phyloP scores from a whole-genome alignment of 1,284 basidiomycete species.

The Anthracocystis panici-leucophaei region DNA sequence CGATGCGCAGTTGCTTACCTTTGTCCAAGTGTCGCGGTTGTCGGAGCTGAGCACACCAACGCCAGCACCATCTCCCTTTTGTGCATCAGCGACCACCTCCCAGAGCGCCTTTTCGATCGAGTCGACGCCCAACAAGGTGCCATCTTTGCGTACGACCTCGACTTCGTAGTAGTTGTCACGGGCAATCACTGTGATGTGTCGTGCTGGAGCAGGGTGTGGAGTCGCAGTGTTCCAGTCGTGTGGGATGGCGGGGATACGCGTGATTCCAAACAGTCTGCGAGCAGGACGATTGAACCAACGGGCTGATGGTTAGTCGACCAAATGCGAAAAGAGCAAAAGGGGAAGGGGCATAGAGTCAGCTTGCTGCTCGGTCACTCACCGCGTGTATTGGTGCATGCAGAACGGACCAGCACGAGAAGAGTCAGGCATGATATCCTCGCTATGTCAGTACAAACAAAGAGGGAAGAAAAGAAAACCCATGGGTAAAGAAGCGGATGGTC shows the following conservation, averaged over 20 bases:
- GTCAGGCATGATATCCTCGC: constrained; percentile 74
- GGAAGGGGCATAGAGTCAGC: constrained; percentile 26
- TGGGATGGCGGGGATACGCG: constrained; percentile 70
- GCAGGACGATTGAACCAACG: constrained; percentile 74
- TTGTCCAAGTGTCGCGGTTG: constrained; percentile 84
- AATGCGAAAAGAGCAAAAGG: constrained; percentile 26
- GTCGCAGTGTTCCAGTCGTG: constrained; percentile 71
- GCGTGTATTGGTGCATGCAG: constrained; percentile 75
- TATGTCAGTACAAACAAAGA: constrained; percentile 40
- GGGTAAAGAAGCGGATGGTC: constrained; percentile 3
- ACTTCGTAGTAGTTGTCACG: constrained; percentile 87
- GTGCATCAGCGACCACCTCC: constrained; percentile 79
- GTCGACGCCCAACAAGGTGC: constrained; percentile 71
- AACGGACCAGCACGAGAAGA: constrained; percentile 73
- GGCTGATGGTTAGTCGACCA: constrained; percentile 37
- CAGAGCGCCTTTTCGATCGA: constrained; percentile 79
- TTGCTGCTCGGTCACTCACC: constrained; percentile 69
- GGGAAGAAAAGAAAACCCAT: not conserved
- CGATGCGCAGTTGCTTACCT: constrained; percentile 73
- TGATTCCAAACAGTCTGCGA: constrained; percentile 72
- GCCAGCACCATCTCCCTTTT: constrained; percentile 72
- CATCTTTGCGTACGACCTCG: constrained; percentile 72
- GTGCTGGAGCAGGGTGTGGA: constrained; percentile 72
- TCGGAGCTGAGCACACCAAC: constrained; percentile 84
- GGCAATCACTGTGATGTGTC: constrained; percentile 79